Percentiles rank a stretch among this genome's conserved stretches.
These are phyloP conservation scores for Exophiala viscosa DNA, from an alignment of 2,329 filamentous ascomycete species.

Conservation along the genomic window DNA sequence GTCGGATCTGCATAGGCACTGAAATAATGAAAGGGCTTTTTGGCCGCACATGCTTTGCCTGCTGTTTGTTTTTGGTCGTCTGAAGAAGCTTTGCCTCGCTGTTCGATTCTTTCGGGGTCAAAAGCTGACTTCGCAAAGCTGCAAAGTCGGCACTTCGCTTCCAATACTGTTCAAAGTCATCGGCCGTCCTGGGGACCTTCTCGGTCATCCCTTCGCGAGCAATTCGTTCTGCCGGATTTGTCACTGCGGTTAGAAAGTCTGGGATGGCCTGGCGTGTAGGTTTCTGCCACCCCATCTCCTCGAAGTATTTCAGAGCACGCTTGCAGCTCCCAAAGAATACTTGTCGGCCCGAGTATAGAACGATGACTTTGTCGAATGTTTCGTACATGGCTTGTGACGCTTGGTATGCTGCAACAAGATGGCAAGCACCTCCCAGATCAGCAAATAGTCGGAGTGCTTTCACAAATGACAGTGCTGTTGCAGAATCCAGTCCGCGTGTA, in stretches of 20 bases:
- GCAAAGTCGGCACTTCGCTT: slow-evolving; percentile 61
- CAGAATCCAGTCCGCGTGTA: slow-evolving; percentile 51
- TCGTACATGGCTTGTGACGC: slow-evolving; percentile 51
- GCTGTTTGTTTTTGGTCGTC: neutral
- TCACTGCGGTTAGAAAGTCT: slow-evolving; percentile 64
- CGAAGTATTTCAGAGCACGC: slow-evolving; percentile 62
- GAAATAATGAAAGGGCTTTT: slow-evolving; percentile 54
- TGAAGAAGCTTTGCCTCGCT: slow-evolving; percentile 64
- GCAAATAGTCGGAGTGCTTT: slow-evolving; percentile 50
- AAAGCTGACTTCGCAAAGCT: slow-evolving; percentile 55
- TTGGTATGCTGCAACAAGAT: slow-evolving; percentile 57
- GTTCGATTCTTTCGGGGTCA: slow-evolving; percentile 55
- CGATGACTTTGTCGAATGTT: slow-evolving; percentile 66
- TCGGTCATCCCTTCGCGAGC: slow-evolving; percentile 43
- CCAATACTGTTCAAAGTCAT: slow-evolving; percentile 62
- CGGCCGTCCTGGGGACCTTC: slow-evolving; percentile 46
- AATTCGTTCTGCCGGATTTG: slow-evolving; percentile 52
- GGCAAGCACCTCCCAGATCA: slow-evolving; percentile 48
- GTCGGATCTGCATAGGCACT: slow-evolving; percentile 63
- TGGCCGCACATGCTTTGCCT: neutral
- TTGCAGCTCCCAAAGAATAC: slow-evolving; percentile 61
- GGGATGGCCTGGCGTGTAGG: slow-evolving; percentile 60
- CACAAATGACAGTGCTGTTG: slow-evolving; percentile 57
- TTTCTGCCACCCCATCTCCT: slow-evolving; percentile 61
- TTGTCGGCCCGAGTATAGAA: slow-evolving; percentile 64